Base-by-base conservation (phyloP, 441 rosid species). In the Adansonia grandidieri region DNA sequence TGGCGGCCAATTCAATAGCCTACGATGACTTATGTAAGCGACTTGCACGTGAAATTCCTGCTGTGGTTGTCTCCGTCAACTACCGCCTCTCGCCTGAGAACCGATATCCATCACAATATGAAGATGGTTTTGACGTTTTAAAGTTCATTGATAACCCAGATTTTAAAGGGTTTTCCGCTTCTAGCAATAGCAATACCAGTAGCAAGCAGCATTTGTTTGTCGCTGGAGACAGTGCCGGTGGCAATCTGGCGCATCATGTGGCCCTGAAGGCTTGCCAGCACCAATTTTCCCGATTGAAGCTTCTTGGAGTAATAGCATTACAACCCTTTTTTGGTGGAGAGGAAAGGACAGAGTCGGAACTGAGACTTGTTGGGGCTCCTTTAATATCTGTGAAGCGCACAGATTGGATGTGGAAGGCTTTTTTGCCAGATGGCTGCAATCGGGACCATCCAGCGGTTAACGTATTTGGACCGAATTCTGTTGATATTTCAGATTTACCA, bases 351-450 rank as follows among this genome's bases (percentile, higher is more conserved):
- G 67, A 62, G 0, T 62, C 44, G 67, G 67, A 62, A 13, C 67
- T 11, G 4, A 28, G 32, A 11, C 20, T 64, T 6, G 48, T 4
- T 0, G 63, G 72, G 42, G 69, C n/a, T 22, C 61, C 79, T 7
- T 6, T 75, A 2, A 7, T 82, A 9, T n/a, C 77, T 4, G 8
- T 73, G 28, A 17, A 62, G 19, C 17, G 4, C 0, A n/a, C 80
- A 3, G 87, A 85, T n/a, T 78, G 87, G 85, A 6, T 71, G 53
- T 85, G 85, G 85, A 82, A 73, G 58, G 82, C 77, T n/a, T 80
- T 82, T 53, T 20, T 80, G 74, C 85, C 85, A 0, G 62, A 82
- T 7, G 85, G 84, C 50, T 64, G 74, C 28, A 54, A 73, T 14
- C 70, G 85, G 0, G 84, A 80, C 22, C 87, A 80, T 51, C 73